Evolutionary conservation across 306 rosid genomes (phyloP), one percentile per base, ranked within the genome.

Genomic region (Dicorynia guianensis): DNA sequence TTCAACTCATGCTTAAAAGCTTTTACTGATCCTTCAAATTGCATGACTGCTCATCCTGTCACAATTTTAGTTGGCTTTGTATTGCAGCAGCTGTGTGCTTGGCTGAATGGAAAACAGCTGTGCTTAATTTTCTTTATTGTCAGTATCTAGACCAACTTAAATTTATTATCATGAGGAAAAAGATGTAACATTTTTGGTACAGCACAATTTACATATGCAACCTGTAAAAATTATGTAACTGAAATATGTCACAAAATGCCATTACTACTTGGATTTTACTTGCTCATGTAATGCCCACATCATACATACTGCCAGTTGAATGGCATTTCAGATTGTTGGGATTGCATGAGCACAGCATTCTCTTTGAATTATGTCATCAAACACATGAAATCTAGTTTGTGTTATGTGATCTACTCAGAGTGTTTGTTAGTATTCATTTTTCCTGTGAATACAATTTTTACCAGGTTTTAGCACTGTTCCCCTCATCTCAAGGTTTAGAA

Each of bases 401-500:
- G 4, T 25, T 1, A 25, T 25, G 30, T 25, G 30, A 67, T 11
- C 47, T 44, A 43, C 19, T 53, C 35, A 9, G 35, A 44, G 36
- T 52, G 49, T 11, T 65, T 36, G 34, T 67, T 25, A 55, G 14
- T 50, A n/a, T 67, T 40, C 18, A 58, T 15, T 39, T 20, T 20
- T 18, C 59, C 43, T 40, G 5, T 63, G 48, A 7, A 7, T 38
- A 5, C 42, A 66, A 60, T 55, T 52, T 15, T 56, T 76, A 63
- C 56, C 83, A 94, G 97, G 97, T 95, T 66, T 74, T 89, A 68
- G 81, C 83, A 18, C 74, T 95, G 71, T 95, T 95, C 80, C 99
- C 99, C 71, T 95, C 99, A 44, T 81, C 97, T 40, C 99, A 95
- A 87, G 99, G 99, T 72, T 83, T 95, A 81, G 97, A 95, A 77